Conservation (phyloP, 345 rosid species). For the Xanthoceras sorbifolium region DNA sequence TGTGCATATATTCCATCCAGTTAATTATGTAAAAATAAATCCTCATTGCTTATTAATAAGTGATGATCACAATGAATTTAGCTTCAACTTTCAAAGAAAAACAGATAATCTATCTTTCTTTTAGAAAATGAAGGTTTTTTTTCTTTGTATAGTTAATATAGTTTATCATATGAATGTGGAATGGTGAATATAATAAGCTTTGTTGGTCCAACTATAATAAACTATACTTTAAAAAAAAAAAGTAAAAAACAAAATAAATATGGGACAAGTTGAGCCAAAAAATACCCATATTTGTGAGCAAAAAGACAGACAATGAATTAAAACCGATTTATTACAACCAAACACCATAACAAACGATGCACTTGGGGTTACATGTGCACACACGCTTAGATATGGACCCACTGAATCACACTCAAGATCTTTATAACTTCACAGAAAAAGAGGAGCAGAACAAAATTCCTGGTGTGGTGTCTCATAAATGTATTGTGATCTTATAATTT, state of each 20-base stretch:
- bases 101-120: too few relatives aligned
- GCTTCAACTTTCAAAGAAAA: too few relatives aligned
- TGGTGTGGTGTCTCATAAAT: background rate
- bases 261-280: constrained; percentile 6
- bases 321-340: background rate
- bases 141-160: background rate
- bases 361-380: background rate
- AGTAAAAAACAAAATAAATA: background rate
- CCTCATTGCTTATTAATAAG: too few relatives aligned
- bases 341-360: background rate
- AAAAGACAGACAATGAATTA: constrained; percentile 1
- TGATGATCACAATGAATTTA: too few relatives aligned
- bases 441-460: background rate
- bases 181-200: background rate
- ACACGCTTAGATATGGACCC: background rate
- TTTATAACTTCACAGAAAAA: background rate
- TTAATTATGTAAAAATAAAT: too few relatives aligned
- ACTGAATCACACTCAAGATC: background rate
- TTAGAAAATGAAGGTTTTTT: background rate
- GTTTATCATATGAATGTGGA: background rate
- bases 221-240: background rate
- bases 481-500: background rate
- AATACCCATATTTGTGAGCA: background rate
- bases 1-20: too few relatives aligned
- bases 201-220: background rate